A percentile compares a stretch with the other conserved stretches of the same genome.
These are phyloP conservation scores for Fusarium sp. DNA, from an alignment of 2,329 filamentous ascomycete genomes.

Conservation along the genomic window DNA sequence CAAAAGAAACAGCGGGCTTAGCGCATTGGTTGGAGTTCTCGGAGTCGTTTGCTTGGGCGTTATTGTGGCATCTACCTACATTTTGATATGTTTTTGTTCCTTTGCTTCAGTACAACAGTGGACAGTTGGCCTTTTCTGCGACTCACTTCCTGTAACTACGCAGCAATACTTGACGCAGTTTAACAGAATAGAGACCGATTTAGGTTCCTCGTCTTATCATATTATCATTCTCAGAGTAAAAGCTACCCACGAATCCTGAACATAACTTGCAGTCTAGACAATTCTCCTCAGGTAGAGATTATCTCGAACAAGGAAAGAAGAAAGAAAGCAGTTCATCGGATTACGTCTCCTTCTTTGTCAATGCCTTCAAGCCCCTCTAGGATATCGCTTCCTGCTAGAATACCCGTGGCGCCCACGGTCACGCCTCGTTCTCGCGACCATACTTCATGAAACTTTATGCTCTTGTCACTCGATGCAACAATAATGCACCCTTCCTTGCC, in stretches of 20 bases:
- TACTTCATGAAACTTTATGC: slow-evolving; percentile 94
- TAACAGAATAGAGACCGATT: background rate
- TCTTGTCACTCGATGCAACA: slow-evolving; percentile 90
- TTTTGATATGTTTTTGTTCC: slow-evolving; percentile 1
- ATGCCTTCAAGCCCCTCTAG: slow-evolving; percentile 84
- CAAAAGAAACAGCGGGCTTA: slow-evolving; percentile 24
- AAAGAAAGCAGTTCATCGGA: slow-evolving; percentile 62
- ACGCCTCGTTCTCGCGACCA: slow-evolving; percentile 75
- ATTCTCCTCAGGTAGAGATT: background rate
- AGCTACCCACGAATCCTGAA: slow-evolving; percentile 10
- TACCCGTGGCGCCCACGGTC: slow-evolving; percentile 62
- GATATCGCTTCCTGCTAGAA: slow-evolving; percentile 85
- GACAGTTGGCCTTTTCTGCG: background rate
- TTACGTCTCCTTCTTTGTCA: slow-evolving; percentile 76
- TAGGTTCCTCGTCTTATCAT: slow-evolving; percentile 5
- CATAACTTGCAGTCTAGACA: slow-evolving; percentile 25
- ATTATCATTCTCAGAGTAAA: slow-evolving; percentile 19
- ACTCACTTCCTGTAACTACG: slow-evolving; percentile 12
- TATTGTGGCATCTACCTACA: background rate
- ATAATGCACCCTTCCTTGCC: slow-evolving; percentile 73
- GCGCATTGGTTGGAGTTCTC: slow-evolving; percentile 36
- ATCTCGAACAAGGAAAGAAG: background rate
- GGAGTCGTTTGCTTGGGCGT: slow-evolving; percentile 18
- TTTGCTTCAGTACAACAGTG: background rate
- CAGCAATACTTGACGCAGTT: background rate